These are phyloP conservation scores for Camptophora hylomeconis DNA, from an alignment of 2,329 filamentous ascomycete genomes.

Conservation along the genomic window DNA sequence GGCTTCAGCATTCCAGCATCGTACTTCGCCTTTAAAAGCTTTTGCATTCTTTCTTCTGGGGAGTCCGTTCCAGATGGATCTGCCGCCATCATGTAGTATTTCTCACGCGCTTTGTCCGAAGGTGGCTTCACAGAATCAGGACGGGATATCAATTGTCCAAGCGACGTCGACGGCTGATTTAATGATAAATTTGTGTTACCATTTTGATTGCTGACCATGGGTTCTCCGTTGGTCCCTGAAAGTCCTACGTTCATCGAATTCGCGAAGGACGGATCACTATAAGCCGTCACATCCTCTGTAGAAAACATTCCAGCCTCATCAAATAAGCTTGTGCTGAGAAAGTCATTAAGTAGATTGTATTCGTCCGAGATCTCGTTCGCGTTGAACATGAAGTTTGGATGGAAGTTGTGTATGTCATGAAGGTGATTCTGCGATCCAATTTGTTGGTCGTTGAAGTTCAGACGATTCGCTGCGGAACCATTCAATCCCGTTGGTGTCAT, in stretches of 20 bases:
- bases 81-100: conserved; percentile 90
- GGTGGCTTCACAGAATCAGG: conserved; percentile 48
- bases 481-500: no score
- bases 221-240: conserved; percentile 18
- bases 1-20: conserved; percentile 88
- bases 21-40: conserved; percentile 87
- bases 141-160: conserved; percentile 45
- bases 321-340: conserved; percentile 79
- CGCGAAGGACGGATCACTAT: conserved; percentile 44
- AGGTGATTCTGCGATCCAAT: conserved; percentile 66
- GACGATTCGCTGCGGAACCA: no score
- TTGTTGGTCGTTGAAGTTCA: conserved; percentile 67
- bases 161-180: conserved; percentile 19
- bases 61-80: conserved; percentile 79
- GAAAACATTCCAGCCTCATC: conserved; percentile 61
- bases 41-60: conserved; percentile 89
- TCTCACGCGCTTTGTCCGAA: conserved; percentile 56
- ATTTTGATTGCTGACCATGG: conserved; percentile 25
- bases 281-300: conserved; percentile 50
- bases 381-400: conserved; percentile 90
- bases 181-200: conserved; percentile 26
- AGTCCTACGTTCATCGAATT: conserved; percentile 28
- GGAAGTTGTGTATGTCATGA: conserved; percentile 87
- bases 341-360: conserved; percentile 93
- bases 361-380: conserved; percentile 91